phyloP scores from a whole-genome alignment of 371 early-diverging fungal species.

The Apophysomyces trapeziformis region DNA sequence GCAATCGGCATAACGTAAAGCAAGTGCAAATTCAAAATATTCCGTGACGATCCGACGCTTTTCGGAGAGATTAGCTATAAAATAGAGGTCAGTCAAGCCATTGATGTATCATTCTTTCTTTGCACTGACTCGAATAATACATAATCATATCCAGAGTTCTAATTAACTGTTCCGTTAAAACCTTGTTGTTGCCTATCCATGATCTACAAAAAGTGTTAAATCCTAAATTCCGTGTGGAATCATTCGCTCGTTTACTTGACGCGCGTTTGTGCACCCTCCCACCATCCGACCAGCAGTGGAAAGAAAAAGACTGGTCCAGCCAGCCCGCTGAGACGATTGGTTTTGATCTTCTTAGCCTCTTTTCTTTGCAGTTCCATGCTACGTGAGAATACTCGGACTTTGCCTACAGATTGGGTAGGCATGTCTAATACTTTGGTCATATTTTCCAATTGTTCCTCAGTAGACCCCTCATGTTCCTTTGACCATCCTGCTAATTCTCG shows the following conservation, averaged over 20 bases:
- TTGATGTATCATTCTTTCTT: background rate
- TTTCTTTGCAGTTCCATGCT: slow-evolving; percentile 34
- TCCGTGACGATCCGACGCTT: slow-evolving; percentile 45
- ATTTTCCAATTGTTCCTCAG: slow-evolving; percentile 8
- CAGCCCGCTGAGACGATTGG: slow-evolving; percentile 41
- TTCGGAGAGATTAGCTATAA: slow-evolving; percentile 46
- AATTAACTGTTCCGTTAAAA: slow-evolving; percentile 46
- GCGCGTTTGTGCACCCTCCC: slow-evolving; percentile 48
- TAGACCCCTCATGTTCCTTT: slow-evolving; percentile 1
- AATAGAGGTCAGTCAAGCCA: background rate
- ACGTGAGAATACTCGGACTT: slow-evolving; percentile 37
- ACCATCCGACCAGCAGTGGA: slow-evolving; percentile 53
- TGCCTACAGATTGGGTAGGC: slow-evolving; percentile 24
- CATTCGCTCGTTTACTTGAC: slow-evolving; percentile 28
- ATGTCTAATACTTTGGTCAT: background rate
- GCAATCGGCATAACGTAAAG: slow-evolving; percentile 34
- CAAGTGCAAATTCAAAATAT: slow-evolving; percentile 50
- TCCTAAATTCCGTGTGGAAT: background rate
- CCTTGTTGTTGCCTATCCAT: slow-evolving; percentile 39
- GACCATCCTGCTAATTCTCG: slow-evolving; percentile 47
- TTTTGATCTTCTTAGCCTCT: slow-evolving; percentile 17
- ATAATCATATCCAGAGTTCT: slow-evolving; percentile 51
- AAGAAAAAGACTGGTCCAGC: slow-evolving; percentile 49
- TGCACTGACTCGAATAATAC: slow-evolving; percentile 45
- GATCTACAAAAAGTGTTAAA: slow-evolving; percentile 18